Conservation (phyloP, 179 eudicot species). For the Gypsophila paniculata region DNA sequence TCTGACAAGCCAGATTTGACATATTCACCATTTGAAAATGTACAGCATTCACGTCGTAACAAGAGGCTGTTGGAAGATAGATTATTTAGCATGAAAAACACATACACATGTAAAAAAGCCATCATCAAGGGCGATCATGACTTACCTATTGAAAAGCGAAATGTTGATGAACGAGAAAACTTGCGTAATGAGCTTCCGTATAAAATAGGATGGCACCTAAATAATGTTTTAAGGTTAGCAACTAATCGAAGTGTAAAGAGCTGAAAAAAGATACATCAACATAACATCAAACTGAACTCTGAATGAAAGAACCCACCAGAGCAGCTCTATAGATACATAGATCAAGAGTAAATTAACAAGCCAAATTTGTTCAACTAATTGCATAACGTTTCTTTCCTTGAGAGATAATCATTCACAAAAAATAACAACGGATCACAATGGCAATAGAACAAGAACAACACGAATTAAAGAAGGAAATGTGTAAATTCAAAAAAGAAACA, state of each 20-base stretch:
- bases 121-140: not conserved
- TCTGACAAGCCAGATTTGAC: constrained; percentile 97
- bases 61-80: constrained; percentile 51
- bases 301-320: not conserved
- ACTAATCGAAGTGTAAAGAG: not conserved
- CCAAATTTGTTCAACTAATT: not conserved
- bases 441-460: not conserved
- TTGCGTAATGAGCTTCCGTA: constrained; percentile 91
- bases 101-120: not conserved
- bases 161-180: constrained; percentile 96
- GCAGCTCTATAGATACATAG: not conserved
- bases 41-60: constrained; percentile 97
- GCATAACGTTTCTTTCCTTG: not conserved
- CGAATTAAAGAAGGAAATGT: not conserved
- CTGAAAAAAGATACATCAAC: not conserved
- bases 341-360: not conserved
- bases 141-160: constrained; percentile 88
- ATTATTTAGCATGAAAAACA: constrained; percentile 11
- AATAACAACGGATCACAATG: not conserved
- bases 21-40: constrained; percentile 95
- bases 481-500: not conserved
- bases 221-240: constrained; percentile 17
- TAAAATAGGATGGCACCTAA: constrained; percentile 94
- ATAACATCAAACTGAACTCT: not conserved
- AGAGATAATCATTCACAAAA: not conserved